These are phyloP conservation scores for Leccinum disarticulatum DNA, from an alignment of 768 basidiomycete genomes.

Conservation along the genomic window DNA sequence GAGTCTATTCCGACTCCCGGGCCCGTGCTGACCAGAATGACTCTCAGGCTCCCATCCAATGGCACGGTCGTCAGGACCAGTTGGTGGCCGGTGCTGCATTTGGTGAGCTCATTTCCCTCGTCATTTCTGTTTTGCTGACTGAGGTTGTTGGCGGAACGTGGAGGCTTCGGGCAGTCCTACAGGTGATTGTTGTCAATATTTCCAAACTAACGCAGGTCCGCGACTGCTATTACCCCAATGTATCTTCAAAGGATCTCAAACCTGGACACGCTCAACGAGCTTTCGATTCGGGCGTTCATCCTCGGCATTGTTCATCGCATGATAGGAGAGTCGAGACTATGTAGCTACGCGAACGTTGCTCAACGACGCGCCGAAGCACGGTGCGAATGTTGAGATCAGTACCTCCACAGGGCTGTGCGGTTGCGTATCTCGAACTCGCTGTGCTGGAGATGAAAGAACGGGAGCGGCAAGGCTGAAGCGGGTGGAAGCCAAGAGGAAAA, in stretches of 20 bases:
- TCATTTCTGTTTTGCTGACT: too few species aligned
- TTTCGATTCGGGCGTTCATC: constrained; percentile 64
- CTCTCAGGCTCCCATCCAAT: too few species aligned
- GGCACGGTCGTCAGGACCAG: too few species aligned
- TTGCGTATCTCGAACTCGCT: constrained; percentile 66
- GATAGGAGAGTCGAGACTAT: constrained; percentile 48
- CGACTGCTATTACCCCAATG: too few species aligned
- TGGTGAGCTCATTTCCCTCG: too few species aligned
- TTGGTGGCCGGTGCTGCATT: too few species aligned
- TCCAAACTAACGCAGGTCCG: too few species aligned
- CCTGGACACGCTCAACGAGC: constrained; percentile 70
- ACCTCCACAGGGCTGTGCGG: constrained; percentile 57
- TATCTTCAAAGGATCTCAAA: constrained; percentile 24
- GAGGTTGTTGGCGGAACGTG: too few species aligned
- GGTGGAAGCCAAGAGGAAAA: constrained; percentile 26
- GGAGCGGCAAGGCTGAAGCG: constrained; percentile 37
- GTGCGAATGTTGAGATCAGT: constrained; percentile 44
- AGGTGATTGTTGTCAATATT: too few species aligned
- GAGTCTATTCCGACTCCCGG: too few species aligned
- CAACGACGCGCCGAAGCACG: constrained; percentile 47
- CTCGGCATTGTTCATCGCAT: constrained; percentile 67
- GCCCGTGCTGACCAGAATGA: too few species aligned
- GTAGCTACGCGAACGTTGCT: constrained; percentile 49
- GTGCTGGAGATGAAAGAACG: constrained; percentile 68
- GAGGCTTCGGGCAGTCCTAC: too few species aligned